Percentiles rank a stretch among this genome's conserved stretches.
phyloP scores from a whole-genome alignment of 1,284 basidiomycete species.

The Irpex sp. region DNA sequence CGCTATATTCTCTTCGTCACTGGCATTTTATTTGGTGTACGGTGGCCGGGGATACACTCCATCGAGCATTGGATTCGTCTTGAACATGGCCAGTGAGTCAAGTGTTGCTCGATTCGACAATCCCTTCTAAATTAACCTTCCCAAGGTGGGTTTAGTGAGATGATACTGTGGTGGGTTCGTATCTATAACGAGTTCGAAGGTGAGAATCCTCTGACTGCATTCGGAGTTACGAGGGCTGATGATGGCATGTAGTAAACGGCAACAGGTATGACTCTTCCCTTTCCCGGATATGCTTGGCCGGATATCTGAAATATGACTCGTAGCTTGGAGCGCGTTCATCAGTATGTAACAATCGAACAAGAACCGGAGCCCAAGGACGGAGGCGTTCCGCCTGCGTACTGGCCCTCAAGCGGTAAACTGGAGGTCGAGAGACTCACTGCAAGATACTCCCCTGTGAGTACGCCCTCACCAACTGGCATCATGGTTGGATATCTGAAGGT shows the following conservation, averaged over 20 bases:
- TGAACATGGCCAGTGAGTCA: conserved; percentile 39
- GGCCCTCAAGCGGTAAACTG: conserved; percentile 6
- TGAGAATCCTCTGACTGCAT: conserved; percentile 16
- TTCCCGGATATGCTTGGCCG: background rate
- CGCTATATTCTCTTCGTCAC: conserved; percentile 41
- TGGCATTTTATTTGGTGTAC: conserved; percentile 50
- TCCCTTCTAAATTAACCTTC: background rate
- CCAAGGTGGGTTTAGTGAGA: conserved; percentile 45
- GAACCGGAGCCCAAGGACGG: conserved; percentile 6
- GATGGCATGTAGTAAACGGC: background rate
- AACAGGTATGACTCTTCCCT: conserved; percentile 3
- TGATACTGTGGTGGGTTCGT: conserved; percentile 53
- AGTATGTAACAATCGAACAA: conserved; percentile 7
- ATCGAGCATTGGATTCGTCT: conserved; percentile 42
- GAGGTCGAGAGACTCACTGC: conserved; percentile 6
- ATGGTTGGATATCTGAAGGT: background rate
- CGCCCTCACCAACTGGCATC: background rate
- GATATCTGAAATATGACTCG: background rate
- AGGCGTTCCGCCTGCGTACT: conserved; percentile 6
- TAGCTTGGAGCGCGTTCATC: conserved; percentile 8
- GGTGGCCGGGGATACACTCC: conserved; percentile 25
- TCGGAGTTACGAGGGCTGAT: background rate
- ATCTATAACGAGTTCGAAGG: conserved; percentile 54
- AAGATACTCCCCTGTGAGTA: conserved; percentile 6
- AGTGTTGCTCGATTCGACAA: background rate